Conservation (phyloP, 208 protist species). For the Leishmania tarentolae region DNA sequence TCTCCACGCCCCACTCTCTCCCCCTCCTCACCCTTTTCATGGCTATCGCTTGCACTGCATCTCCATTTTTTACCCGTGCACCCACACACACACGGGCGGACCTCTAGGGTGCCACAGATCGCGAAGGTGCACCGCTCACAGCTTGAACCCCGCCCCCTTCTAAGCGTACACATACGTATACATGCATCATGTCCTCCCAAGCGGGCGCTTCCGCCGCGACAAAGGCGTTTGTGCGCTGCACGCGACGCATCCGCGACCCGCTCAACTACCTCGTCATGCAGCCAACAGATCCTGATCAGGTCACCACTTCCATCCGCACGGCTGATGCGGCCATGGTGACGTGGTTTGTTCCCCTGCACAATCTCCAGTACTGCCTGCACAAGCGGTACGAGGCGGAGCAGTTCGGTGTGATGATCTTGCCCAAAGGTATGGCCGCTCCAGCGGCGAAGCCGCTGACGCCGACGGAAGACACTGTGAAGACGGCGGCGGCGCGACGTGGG, state of each 20-base stretch:
- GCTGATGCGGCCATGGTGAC: slow-evolving; percentile 74
- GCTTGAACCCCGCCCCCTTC: not conserved
- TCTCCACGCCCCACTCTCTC: not conserved
- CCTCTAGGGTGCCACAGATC: not conserved
- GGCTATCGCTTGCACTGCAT: not conserved
- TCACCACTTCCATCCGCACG: slow-evolving; percentile 66
- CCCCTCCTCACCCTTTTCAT: not conserved
- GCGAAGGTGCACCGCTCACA: not conserved
- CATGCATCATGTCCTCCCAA: not conserved
- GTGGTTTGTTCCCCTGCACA: slow-evolving; percentile 73
- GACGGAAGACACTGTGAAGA: slow-evolving; percentile 33
- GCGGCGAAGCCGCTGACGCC: slow-evolving; percentile 38
- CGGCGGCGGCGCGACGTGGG: slow-evolving; percentile 22
- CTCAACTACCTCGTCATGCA: slow-evolving; percentile 86
- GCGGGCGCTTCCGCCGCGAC: not conserved
- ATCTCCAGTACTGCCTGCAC: slow-evolving; percentile 70
- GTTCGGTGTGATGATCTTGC: slow-evolving; percentile 71
- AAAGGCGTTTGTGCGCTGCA: slow-evolving; percentile 63
- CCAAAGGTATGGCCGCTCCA: slow-evolving; percentile 40
- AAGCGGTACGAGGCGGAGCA: slow-evolving; percentile 82
- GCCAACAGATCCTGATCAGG: slow-evolving; percentile 69
- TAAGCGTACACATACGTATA: not conserved
- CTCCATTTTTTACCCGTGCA: not conserved
- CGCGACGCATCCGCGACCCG: slow-evolving; percentile 72
- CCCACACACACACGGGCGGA: not conserved